Conservation (phyloP, 2,329 filamentous ascomycete species). For the Beauveria scarabaeidicola region DNA sequence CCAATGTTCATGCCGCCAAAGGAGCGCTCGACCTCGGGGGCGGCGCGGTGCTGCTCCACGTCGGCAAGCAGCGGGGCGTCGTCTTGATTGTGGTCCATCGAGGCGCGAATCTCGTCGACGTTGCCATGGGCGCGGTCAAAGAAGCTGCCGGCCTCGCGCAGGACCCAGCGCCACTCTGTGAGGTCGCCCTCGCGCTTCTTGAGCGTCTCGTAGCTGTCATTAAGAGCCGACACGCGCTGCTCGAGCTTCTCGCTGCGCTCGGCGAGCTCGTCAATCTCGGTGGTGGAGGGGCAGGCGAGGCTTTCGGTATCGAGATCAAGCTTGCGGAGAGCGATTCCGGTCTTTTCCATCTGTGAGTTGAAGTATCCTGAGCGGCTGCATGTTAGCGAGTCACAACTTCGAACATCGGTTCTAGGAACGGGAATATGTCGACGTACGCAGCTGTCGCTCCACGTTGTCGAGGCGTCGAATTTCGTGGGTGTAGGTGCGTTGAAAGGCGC, state of each 20-base stretch:
- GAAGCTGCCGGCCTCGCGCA: constrained; percentile 92
- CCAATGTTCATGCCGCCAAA: constrained; percentile 99
- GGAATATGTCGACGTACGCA: constrained; percentile 55
- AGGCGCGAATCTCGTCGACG: constrained; percentile 91
- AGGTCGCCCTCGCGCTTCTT: constrained; percentile 97
- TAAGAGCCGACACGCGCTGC: constrained; percentile 81
- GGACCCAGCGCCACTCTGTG: constrained; percentile 96
- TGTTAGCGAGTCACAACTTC: background rate
- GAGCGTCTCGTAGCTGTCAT: constrained; percentile 96
- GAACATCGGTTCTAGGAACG: background rate
- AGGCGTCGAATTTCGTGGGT: constrained; percentile 95
- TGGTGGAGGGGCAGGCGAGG: constrained; percentile 78
- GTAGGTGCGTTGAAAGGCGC: constrained; percentile 93
- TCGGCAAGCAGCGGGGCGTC: constrained; percentile 91
- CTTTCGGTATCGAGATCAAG: constrained; percentile 85
- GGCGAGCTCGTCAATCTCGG: constrained; percentile 91
- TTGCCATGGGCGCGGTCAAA: constrained; percentile 95
- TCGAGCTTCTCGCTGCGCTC: constrained; percentile 90
- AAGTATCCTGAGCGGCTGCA: constrained; percentile 65
- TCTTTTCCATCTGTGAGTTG: constrained; percentile 90
- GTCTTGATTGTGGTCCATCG: constrained; percentile 58
- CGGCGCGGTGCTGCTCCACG: constrained; percentile 69
- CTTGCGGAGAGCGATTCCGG: constrained; percentile 74
- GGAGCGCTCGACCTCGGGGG: constrained; percentile 66
- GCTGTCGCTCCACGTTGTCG: constrained; percentile 95